phyloP scores from a whole-genome alignment of 2,329 filamentous ascomycete species.

The Geosmithia flava region DNA sequence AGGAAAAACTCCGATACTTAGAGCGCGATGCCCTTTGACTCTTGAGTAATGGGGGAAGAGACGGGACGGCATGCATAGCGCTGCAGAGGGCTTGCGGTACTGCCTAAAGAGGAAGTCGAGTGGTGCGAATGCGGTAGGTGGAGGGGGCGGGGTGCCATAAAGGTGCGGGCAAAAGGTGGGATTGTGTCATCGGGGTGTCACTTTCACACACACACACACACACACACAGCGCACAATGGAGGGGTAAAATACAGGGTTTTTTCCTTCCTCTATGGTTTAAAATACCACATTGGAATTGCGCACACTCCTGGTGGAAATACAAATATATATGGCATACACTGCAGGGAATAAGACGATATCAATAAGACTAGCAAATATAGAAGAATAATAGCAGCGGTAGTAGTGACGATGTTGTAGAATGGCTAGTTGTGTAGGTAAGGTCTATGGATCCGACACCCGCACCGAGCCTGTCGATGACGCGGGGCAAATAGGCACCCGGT shows the following conservation, averaged over 20 bases:
- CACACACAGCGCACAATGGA: neutral
- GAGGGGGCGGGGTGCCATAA: neutral
- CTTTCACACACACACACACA: neutral
- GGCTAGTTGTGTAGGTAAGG: neutral
- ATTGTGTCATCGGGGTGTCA: neutral
- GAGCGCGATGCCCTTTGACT: too few species aligned
- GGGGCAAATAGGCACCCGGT: neutral
- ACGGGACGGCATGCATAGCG: neutral
- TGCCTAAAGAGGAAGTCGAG: neutral
- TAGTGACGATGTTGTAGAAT: too few species aligned
- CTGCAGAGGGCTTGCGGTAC: slow-evolving; percentile 1
- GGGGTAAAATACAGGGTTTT: neutral
- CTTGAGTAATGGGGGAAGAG: too few species aligned
- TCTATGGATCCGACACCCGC: slow-evolving; percentile 4
- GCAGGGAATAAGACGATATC: neutral
- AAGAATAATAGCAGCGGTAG: too few species aligned
- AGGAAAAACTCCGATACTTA: too few species aligned
- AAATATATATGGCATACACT: too few species aligned
- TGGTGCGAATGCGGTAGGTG: neutral
- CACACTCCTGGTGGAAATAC: too few species aligned
- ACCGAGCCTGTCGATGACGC: slow-evolving; percentile 2
- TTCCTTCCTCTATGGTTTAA: neutral
- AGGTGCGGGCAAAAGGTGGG: neutral
- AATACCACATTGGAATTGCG: neutral
- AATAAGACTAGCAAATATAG: too few species aligned